These are phyloP conservation scores for Boletus reticuloceps DNA, from an alignment of 768 basidiomycete genomes.

Conservation along the genomic window DNA sequence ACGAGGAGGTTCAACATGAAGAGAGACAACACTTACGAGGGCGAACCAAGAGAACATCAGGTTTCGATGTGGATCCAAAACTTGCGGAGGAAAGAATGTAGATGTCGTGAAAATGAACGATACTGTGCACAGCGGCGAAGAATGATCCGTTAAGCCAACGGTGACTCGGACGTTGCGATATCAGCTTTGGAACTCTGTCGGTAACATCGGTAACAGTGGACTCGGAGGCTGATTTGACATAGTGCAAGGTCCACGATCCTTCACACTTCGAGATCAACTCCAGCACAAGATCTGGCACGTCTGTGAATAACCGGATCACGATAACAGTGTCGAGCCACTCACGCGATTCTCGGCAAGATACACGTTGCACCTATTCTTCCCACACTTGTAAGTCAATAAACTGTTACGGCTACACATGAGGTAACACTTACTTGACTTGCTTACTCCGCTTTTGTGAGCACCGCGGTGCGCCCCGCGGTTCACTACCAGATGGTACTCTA, in stretches of 20 bases:
- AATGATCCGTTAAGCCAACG: slow-evolving; percentile 41
- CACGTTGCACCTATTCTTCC: too few species aligned
- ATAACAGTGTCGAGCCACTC: too few species aligned
- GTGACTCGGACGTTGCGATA: slow-evolving; percentile 73
- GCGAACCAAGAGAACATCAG: slow-evolving; percentile 52
- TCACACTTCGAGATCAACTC: slow-evolving; percentile 54
- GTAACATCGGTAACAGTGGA: slow-evolving; percentile 77
- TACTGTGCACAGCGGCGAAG: slow-evolving; percentile 93
- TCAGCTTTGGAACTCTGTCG: slow-evolving; percentile 92
- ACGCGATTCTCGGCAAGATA: too few species aligned
- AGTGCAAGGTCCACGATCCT: slow-evolving; percentile 88
- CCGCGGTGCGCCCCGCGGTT: too few species aligned
- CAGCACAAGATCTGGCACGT: slow-evolving; percentile 68
- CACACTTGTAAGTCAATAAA: too few species aligned
- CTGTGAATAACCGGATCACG: not conserved
- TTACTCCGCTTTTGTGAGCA: too few species aligned
- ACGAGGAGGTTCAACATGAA: too few species aligned
- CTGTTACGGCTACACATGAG: too few species aligned
- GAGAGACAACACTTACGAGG: slow-evolving; percentile 46
- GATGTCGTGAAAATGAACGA: slow-evolving; percentile 22
- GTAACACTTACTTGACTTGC: too few species aligned
- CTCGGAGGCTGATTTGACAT: slow-evolving; percentile 94
- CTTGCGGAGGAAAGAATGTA: slow-evolving; percentile 74
- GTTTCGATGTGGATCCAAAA: slow-evolving; percentile 39
- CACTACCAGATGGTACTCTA: too few species aligned